Evolutionary conservation across 345 rosid species (phyloP).

Genomic region (Lepidium didymum): DNA sequence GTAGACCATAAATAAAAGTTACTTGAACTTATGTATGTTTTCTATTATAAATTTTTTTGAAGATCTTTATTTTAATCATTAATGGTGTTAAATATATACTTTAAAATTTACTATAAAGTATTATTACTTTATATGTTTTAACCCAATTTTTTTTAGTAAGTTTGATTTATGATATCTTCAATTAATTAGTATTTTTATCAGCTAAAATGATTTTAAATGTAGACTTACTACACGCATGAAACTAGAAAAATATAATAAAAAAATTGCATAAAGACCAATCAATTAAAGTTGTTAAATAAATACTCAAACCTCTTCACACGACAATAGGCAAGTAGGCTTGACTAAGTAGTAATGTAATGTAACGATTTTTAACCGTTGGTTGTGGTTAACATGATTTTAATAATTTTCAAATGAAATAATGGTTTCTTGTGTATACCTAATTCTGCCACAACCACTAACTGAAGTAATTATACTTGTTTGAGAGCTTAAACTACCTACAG

Average conservation of each 20-base stretch:
- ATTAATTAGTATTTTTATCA: background rate
- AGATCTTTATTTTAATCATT: no score
- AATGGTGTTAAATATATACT: no score
- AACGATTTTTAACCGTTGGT: constrained; percentile 13
- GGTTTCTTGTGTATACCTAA: constrained; percentile 17
- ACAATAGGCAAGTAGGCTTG: background rate
- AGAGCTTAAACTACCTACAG: background rate
- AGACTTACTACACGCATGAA: background rate
- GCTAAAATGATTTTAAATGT: background rate
- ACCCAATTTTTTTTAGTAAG: background rate
- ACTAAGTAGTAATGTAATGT: background rate
- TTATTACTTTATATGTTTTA: background rate
- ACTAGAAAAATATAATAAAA: background rate
- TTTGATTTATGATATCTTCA: background rate
- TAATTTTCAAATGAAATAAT: background rate
- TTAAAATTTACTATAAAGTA: no score
- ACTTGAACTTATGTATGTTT: no score
- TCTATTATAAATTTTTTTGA: no score
- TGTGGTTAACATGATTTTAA: constrained; percentile 10
- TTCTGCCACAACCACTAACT: constrained; percentile 25
- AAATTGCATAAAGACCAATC: background rate
- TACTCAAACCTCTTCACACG: background rate
- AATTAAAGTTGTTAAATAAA: background rate
- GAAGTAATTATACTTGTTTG: constrained; percentile 6
- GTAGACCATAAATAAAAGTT: no score